Evolutionary conservation across 2,329 filamentous ascomycete species (phyloP), one percentile per base, ranked within the genome.

Genomic region (Cercospora sp.): DNA sequence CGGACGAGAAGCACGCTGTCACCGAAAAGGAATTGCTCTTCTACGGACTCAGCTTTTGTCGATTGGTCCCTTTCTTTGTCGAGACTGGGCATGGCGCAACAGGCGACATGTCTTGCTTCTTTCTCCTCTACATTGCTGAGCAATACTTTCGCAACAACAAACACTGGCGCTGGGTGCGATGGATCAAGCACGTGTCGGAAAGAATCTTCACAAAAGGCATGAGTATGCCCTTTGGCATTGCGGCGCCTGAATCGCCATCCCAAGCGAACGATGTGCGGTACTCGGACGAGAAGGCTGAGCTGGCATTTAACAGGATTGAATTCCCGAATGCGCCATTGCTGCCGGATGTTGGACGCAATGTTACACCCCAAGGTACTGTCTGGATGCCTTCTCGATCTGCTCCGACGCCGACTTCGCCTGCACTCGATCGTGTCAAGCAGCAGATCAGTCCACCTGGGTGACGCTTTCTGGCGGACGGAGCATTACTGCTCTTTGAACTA

Each of bases 61-160:
- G 69, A 3, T 67, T 60, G 5, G 67, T 76, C 1, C 74, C 74
- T 3, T 73, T 69, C 65, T 74, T 75, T 40, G 60, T 69, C 48
- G 72, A 76, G 18, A 72, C 73, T 1, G 57, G 60, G 10, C 71
- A 70, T 31, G 69, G 68, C 18, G 69, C 69, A 3, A 71, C 73
- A 10, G 73, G 74, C 1, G 68, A 73, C 26, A 71, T 76, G n/a
- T 72, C 72, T 26, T 72, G 74, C 18, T 77, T 77, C 66, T 71
- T 75, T 3, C 71, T 72, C 0, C 62, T 77, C 28, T 67, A 69
- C n/a, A 68, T 69, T 2, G 69, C 68, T 0, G 61, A 69, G 18
- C 64, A 70, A 51, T 71, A 73, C 30, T 72, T 70, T 33, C 64
- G 59, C 20, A 57, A 64, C 45, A 60, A 65, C 16, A 45, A 28